These are phyloP conservation scores for Boletus rubescentipes DNA, from an alignment of 768 basidiomycete species.

Conservation along the genomic window DNA sequence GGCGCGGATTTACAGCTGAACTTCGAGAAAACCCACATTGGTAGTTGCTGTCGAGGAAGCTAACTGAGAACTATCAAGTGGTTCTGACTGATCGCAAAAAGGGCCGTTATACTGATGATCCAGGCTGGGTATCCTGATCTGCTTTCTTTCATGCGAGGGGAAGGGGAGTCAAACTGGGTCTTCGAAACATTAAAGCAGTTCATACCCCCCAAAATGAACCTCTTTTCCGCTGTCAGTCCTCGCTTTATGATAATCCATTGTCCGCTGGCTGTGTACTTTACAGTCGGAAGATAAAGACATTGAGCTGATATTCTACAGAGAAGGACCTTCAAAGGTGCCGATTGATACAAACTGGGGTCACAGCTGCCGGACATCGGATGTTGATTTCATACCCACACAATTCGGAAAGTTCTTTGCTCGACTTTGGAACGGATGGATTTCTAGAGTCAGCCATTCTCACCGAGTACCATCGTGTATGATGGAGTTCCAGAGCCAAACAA, in stretches of 20 bases:
- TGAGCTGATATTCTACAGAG: slow-evolving; percentile 42
- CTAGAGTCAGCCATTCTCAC: background rate
- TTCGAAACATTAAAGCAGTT: slow-evolving; percentile 50
- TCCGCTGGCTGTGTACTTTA: background rate
- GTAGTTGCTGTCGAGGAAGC: slow-evolving; percentile 73
- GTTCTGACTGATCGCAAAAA: slow-evolving; percentile 35
- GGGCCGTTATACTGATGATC: background rate
- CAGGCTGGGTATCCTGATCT: slow-evolving; percentile 44
- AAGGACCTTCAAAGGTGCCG: slow-evolving; percentile 42
- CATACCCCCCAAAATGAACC: slow-evolving; percentile 56
- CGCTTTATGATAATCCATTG: background rate
- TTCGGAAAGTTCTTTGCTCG: slow-evolving; percentile 14
- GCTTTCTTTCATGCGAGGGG: slow-evolving; percentile 45
- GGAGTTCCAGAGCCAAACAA: no score
- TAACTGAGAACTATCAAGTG: slow-evolving; percentile 36
- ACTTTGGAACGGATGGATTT: background rate
- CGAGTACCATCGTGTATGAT: no score
- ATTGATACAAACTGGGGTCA: slow-evolving; percentile 37
- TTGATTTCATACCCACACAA: slow-evolving; percentile 8
- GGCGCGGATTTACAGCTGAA: slow-evolving; percentile 55
- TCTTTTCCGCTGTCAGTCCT: slow-evolving; percentile 49
- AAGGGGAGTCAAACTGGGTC: slow-evolving; percentile 48
- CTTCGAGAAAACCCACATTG: slow-evolving; percentile 63
- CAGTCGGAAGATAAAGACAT: slow-evolving; percentile 54
- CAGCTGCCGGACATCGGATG: slow-evolving; percentile 7